phyloP scores from a whole-genome alignment of 805 yeast genomes.

The Candida quercuum region DNA sequence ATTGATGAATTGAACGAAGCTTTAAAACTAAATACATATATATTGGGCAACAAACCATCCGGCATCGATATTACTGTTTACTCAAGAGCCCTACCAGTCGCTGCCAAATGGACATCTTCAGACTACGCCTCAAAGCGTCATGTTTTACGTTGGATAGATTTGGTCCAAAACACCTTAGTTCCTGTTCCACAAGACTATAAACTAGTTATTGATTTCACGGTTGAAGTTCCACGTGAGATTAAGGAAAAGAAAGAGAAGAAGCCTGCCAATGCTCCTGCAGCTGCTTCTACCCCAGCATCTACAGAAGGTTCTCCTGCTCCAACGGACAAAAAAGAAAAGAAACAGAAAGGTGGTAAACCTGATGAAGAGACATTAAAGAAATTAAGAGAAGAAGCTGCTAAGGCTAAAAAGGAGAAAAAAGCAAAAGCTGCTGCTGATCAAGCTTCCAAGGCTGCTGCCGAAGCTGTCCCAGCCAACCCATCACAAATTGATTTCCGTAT shows the following conservation, averaged over 20 bases:
- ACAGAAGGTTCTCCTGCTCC: slow-evolving; percentile 24
- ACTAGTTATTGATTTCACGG: slow-evolving; percentile 50
- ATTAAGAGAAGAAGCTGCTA: slow-evolving; percentile 49
- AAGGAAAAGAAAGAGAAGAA: slow-evolving; percentile 54
- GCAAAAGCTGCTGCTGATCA: slow-evolving; percentile 40
- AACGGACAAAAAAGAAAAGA: slow-evolving; percentile 35
- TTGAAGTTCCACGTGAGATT: slow-evolving; percentile 69
- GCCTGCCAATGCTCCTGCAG: slow-evolving; percentile 18
- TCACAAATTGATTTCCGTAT: slow-evolving; percentile 88
- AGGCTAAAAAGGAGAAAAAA: slow-evolving; percentile 58
- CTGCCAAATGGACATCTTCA: slow-evolving; percentile 48
- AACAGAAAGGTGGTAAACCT: slow-evolving; percentile 40
- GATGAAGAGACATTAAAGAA: slow-evolving; percentile 42
- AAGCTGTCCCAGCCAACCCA: slow-evolving; percentile 66
- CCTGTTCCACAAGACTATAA: slow-evolving; percentile 50
- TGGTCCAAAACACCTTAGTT: slow-evolving; percentile 65
- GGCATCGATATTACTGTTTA: slow-evolving; percentile 70
- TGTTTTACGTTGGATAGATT: slow-evolving; percentile 87
- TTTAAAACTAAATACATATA: slow-evolving; percentile 64
- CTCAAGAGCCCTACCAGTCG: slow-evolving; percentile 56
- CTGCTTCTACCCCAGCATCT: slow-evolving; percentile 17
- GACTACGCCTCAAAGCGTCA: slow-evolving; percentile 68
- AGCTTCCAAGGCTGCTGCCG: slow-evolving; percentile 45
- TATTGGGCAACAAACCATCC: slow-evolving; percentile 63
- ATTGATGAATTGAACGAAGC: slow-evolving; percentile 59